phyloP scores from a whole-genome alignment of 75 land plant genomes.

The Pseudotsuga menziesii region DNA sequence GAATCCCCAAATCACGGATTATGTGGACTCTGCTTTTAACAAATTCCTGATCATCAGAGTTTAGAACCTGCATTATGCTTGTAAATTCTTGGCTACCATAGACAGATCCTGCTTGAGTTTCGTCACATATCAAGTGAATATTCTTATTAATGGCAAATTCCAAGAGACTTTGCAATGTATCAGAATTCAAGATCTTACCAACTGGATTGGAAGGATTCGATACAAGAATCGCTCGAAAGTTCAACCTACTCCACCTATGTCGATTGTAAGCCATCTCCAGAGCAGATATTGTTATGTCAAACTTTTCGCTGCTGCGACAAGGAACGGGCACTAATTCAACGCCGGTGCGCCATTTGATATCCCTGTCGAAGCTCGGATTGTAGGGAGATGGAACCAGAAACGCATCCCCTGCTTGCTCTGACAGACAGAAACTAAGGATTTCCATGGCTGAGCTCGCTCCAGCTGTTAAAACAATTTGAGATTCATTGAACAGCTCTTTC shows the following conservation, averaged over 20 bases:
- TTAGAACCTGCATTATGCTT: constrained; percentile 64
- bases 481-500: constrained; percentile 29
- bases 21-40: constrained; percentile 68
- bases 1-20: constrained; percentile 62
- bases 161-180: constrained; percentile 37
- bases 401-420: constrained; percentile 62
- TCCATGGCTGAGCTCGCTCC: constrained; percentile 80
- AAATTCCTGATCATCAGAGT: constrained; percentile 20
- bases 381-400: constrained; percentile 79
- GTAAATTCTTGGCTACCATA: constrained; percentile 50
- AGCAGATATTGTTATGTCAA: constrained; percentile 41
- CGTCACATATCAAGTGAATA: constrained; percentile 78
- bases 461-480: constrained; percentile 55
- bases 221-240: constrained; percentile 61
- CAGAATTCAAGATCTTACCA: constrained; percentile 42
- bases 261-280: constrained; percentile 59
- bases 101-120: constrained; percentile 66
- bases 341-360: constrained; percentile 68
- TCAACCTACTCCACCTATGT: constrained; percentile 43
- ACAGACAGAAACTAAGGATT: constrained; percentile 58
- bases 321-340: constrained; percentile 71
- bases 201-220: constrained; percentile 75
- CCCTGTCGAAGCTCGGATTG: constrained; percentile 72
- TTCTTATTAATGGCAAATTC: constrained; percentile 59
- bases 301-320: constrained; percentile 50